Evolutionary conservation across 2,329 filamentous ascomycete genomes (phyloP).

Genomic region (Fusarium torulosum): DNA sequence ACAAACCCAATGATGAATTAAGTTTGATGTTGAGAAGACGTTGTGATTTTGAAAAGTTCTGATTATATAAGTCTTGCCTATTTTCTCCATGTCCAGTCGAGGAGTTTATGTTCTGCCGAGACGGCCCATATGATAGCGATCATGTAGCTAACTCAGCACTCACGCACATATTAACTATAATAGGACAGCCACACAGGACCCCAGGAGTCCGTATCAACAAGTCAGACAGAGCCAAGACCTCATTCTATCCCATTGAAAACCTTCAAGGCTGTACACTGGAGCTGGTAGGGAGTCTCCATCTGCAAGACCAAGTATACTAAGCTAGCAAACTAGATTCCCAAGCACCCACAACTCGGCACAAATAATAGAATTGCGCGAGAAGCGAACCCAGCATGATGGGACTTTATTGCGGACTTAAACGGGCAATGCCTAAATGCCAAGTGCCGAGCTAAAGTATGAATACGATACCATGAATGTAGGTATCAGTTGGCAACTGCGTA

Average conservation of each 20-base stretch:
- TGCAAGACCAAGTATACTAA: no score
- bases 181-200: no score
- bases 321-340: not conserved
- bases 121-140: no score
- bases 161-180: no score
- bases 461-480: conserved; percentile 6
- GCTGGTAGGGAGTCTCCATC: no score
- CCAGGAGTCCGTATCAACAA: no score
- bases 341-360: not conserved
- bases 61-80: not conserved
- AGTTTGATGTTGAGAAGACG: conserved; percentile 20
- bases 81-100: no score
- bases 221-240: no score
- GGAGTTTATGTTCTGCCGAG: no score
- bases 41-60: not conserved
- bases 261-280: no score
- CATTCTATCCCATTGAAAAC: no score
- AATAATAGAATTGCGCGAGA: conserved; percentile 11
- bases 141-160: no score
- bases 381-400: not conserved
- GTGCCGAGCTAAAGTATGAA: conserved; percentile 4
- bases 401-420: conserved; percentile 4
- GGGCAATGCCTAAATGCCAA: conserved; percentile 10
- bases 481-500: conserved; percentile 5
- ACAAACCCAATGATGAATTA: conserved; percentile 26